phyloP scores from a whole-genome alignment of 2,329 filamentous ascomycete genomes.

The Chaetomium strumarium region DNA sequence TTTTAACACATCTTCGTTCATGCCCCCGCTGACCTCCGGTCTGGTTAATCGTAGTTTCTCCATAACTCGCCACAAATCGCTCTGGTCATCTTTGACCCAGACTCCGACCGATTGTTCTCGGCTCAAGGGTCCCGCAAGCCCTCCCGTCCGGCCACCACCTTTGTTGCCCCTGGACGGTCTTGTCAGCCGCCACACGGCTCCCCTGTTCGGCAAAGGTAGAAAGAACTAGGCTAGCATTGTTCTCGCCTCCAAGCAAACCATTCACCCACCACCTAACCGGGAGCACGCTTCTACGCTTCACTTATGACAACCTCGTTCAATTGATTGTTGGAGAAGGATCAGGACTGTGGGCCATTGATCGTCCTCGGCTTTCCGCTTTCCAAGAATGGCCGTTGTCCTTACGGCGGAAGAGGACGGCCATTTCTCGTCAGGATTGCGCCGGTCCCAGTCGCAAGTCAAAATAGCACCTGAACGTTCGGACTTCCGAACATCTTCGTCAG shows the following conservation, averaged over 20 bases:
- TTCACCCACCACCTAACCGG: background rate
- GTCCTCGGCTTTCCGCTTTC: constrained; percentile 15
- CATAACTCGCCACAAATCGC: constrained; percentile 12
- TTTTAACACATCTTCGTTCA: constrained; percentile 9
- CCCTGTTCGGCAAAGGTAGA: constrained; percentile 3
- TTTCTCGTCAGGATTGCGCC: constrained; percentile 50
- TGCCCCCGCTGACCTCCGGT: constrained; percentile 5
- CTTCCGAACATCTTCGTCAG: constrained; percentile 42
- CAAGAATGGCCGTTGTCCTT: constrained; percentile 51
- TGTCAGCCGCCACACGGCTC: constrained; percentile 8
- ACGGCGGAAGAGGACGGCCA: constrained; percentile 52
- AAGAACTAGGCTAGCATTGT: constrained; percentile 6
- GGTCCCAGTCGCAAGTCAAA: constrained; percentile 56
- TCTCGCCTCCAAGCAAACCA: background rate
- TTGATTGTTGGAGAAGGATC: constrained; percentile 25
- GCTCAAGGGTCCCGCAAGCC: background rate
- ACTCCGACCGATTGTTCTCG: background rate
- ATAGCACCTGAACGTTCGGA: constrained; percentile 41
- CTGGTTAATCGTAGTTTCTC: constrained; percentile 13
- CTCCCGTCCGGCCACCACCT: constrained; percentile 16
- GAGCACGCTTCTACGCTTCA: constrained; percentile 2
- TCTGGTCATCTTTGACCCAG: constrained; percentile 10
- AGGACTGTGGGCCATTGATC: constrained; percentile 25
- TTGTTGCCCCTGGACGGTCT: constrained; percentile 17
- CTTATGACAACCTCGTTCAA: constrained; percentile 24